Evolutionary conservation across 164 flowering plant species (phyloP).

Genomic region (Magnolia changhungtana): DNA sequence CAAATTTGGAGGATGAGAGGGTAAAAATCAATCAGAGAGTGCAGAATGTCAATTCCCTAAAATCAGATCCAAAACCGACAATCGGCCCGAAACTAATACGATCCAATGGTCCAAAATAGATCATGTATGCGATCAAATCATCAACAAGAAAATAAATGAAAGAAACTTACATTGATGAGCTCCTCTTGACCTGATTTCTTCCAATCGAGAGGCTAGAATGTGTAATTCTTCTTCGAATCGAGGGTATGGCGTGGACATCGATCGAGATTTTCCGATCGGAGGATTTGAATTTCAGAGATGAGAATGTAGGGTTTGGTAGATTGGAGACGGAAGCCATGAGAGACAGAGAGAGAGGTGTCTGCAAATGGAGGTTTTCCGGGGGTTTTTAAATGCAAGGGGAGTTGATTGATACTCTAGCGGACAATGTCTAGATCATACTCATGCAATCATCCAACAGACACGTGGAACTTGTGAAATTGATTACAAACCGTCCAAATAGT

Average conservation of each 20-base stretch:
- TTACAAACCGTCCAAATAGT: no score
- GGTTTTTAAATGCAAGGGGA: no score
- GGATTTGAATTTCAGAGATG: constrained; percentile 11
- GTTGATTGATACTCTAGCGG: no score
- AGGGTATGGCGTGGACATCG: neutral
- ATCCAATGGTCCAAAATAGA: neutral
- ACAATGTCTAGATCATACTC: no score
- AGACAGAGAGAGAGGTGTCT: constrained; percentile 1
- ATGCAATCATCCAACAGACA: no score
- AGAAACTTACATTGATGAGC: constrained; percentile 38
- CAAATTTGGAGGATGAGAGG: neutral
- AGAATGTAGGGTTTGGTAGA: constrained; percentile 31
- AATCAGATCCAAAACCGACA: neutral
- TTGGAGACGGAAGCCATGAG: constrained; percentile 52
- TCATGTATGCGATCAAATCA: neutral
- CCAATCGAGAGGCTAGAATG: constrained; percentile 33
- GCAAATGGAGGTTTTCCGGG: no score
- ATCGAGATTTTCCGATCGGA: constrained; percentile 11
- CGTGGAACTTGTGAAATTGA: no score
- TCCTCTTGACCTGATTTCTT: constrained; percentile 11
- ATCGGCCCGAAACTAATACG: neutral
- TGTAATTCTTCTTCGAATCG: constrained; percentile 10
- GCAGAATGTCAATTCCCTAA: neutral
- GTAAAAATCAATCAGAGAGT: neutral
- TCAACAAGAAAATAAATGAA: neutral